A percentile compares a stretch with the other conserved stretches of the same genome.
phyloP scores from a whole-genome alignment of 2,329 filamentous ascomycete species.

The Fusarium circinatum region DNA sequence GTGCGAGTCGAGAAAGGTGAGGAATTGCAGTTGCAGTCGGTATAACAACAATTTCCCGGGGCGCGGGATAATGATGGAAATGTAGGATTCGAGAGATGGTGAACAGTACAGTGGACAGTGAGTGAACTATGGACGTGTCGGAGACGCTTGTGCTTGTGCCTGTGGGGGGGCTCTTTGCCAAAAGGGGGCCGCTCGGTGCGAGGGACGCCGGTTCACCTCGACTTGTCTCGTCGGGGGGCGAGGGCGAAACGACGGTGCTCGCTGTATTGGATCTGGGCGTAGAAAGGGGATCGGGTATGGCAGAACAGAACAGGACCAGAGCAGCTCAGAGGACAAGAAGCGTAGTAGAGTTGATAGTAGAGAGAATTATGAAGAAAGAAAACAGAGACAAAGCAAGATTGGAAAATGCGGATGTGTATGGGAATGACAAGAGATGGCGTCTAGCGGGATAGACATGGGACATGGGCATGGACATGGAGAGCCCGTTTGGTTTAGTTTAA shows the following conservation, averaged over 20 bases:
- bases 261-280: background rate
- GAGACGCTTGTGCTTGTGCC: slow-evolving; percentile 41
- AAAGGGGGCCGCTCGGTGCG: slow-evolving; percentile 47
- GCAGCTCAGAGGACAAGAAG: background rate
- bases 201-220: slow-evolving; percentile 44
- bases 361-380: slow-evolving; percentile 37
- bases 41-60: slow-evolving; percentile 36
- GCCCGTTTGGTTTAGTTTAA: slow-evolving; percentile 23
- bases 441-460: slow-evolving; percentile 23
- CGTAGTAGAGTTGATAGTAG: slow-evolving; percentile 27
- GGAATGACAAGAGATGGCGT: slow-evolving; percentile 29
- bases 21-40: slow-evolving; percentile 21
- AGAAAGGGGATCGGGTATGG: background rate
- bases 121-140: slow-evolving; percentile 37
- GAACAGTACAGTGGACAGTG: slow-evolving; percentile 20
- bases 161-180: slow-evolving; percentile 41
- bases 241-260: slow-evolving; percentile 21
- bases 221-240: slow-evolving; percentile 28
- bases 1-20: slow-evolving; percentile 12
- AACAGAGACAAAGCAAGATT: slow-evolving; percentile 28
- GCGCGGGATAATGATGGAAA: slow-evolving; percentile 45
- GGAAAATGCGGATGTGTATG: slow-evolving; percentile 39
- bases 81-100: slow-evolving; percentile 40
- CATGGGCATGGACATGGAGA: slow-evolving; percentile 15
- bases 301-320: background rate